These are phyloP conservation scores for Melocanna baccifera DNA, from an alignment of 176 grass and related monocot species.

Conservation along the genomic window DNA sequence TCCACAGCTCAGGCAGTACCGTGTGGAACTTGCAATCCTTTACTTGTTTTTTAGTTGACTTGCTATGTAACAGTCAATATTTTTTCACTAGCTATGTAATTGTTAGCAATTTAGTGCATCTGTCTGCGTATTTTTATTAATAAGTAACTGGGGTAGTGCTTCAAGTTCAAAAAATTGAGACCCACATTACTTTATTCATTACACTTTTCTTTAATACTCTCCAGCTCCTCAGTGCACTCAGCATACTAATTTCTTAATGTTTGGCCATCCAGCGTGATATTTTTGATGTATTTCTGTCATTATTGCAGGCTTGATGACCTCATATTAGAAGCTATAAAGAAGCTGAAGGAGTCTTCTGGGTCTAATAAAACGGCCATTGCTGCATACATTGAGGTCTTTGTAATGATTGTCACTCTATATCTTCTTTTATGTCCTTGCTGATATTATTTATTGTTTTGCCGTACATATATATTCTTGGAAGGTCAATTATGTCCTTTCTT, in stretches of 20 bases:
- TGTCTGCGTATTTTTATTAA: neutral
- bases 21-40: neutral
- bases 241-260: conserved; percentile 2
- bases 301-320: conserved; percentile 66
- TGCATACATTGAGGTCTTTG: conserved; percentile 72
- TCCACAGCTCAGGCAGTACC: neutral
- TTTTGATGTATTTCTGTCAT: neutral
- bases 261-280: conserved; percentile 16
- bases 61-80: conserved; percentile 24
- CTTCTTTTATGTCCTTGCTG: neutral
- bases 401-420: neutral
- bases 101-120: neutral
- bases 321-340: conserved; percentile 83
- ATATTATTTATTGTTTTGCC: conserved; percentile 5
- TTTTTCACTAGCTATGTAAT: conserved; percentile 2
- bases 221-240: conserved; percentile 6
- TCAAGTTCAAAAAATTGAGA: neutral
- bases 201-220: conserved; percentile 10
- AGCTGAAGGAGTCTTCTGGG: conserved; percentile 57
- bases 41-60: neutral
- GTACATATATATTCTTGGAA: neutral
- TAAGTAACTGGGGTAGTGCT: neutral
- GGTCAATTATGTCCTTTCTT: conserved; percentile 16
- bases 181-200: conserved; percentile 10
- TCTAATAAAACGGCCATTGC: conserved; percentile 72